Evolutionary conservation across 495 filamentous ascomycete genomes (phyloP), one percentile per base, ranked within the genome.

Genomic region (Bathelium albidoporum): DNA sequence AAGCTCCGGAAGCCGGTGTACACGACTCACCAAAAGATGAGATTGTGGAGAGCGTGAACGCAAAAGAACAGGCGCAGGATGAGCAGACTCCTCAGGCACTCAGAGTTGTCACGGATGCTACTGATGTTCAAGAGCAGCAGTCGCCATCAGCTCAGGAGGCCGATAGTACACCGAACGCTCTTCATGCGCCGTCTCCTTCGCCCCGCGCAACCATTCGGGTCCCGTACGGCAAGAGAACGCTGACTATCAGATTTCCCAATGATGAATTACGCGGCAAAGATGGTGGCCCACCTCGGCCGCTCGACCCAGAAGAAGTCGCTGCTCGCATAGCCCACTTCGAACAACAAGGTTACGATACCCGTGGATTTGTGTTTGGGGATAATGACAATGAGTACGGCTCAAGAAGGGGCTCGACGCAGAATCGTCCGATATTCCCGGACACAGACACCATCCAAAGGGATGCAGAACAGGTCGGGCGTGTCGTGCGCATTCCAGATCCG

Each of bases 401-500:
- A 32, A 11, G 1, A 18, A 43, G 12, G 45, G 43, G 29, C 45
- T 53, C 29, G 24, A 58, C 64, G 7, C 83, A 91, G 67, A 95
- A 88, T 72, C 83, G 88, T 62, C 80, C 81, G 24, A 74, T 87
- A 32, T 95, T 85, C 79, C 94, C 91, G 14, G 82, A 87, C 63
- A 77, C 82, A 29, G 76, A 75, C 9, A 87, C 92, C 49, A 63
- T 86, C 3, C 70, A 70, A 7, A 74, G 72, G 45, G 84, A 89
- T 36, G 77, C 82, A 45, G 74, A 79, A 53, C 65, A 78, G 31
- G 73, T 79, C 58, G 69, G 75, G 18, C 86, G 81, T 67, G 76
- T 76, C 59, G 86, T 97, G 59, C 80, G 79, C 41, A 85, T 98
- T 69, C 94, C 95, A 0, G 86, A 96, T 73, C 79, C 80, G 45